phyloP scores from a whole-genome alignment of 192 early-diverging fungal genomes.

The Umbelopsis vinacea region DNA sequence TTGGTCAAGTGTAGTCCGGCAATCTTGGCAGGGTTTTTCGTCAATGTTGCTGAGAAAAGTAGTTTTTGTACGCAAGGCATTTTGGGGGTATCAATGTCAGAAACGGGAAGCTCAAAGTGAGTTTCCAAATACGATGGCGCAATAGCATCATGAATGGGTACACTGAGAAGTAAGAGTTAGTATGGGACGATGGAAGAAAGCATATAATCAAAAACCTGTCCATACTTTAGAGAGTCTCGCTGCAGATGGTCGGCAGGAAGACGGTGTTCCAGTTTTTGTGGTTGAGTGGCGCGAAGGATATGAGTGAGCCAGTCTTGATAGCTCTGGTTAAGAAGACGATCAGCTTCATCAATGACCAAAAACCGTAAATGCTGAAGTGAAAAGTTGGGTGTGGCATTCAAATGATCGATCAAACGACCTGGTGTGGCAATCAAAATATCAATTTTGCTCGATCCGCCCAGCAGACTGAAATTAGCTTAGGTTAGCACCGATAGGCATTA shows the following conservation, averaged over 20 bases:
- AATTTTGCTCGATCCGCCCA: conserved; percentile 70
- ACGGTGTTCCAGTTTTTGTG: conserved; percentile 12
- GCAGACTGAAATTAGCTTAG: conserved; percentile 21
- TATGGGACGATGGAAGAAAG: not conserved
- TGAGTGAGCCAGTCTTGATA: conserved; percentile 90
- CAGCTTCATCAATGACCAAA: conserved; percentile 95
- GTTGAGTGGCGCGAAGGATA: conserved; percentile 68
- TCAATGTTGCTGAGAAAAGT: conserved; percentile 94
- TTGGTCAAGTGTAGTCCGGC: conserved; percentile 78
- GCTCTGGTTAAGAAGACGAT: conserved; percentile 89
- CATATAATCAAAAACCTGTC: not conserved
- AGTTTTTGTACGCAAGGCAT: conserved; percentile 79
- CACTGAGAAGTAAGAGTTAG: conserved; percentile 26
- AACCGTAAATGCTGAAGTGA: conserved; percentile 92
- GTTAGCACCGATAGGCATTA: not conserved
- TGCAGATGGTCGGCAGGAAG: not conserved
- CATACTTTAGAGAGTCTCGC: not conserved
- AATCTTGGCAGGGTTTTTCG: conserved; percentile 91
- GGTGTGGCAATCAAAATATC: conserved; percentile 95
- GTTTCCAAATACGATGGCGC: conserved; percentile 49
- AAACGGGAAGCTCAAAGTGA: conserved; percentile 47
- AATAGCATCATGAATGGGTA: conserved; percentile 54
- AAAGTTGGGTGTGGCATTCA: conserved; percentile 83
- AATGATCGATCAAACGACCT: conserved; percentile 92
- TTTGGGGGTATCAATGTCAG: conserved; percentile 56